Base-by-base conservation (phyloP, 352 stramenopile genomes). In the Globisporangium alternatum region DNA sequence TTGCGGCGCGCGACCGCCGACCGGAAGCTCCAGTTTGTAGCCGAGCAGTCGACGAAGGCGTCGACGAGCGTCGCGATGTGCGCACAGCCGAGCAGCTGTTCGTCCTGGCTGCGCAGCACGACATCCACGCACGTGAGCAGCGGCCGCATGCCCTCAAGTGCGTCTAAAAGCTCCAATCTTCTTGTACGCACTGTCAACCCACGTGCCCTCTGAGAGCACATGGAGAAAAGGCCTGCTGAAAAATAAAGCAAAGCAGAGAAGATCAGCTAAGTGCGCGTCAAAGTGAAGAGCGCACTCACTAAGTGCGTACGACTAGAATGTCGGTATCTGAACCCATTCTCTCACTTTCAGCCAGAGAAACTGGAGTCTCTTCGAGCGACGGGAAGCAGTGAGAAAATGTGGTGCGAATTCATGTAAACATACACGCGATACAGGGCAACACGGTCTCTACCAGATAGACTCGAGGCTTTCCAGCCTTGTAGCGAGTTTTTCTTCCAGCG, bases 51-150 rank as follows among this genome's bases (percentile, higher is more conserved):
- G 25, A 60, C 52, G 30, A 54, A 66, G 9, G 33, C 25, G 41
- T 66, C 60, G n/a, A 66, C 58, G 17, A 66, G 48, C 47, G 19
- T 7, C 8, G 49, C 49, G 22, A 66, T 33, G 33, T 66, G 48
- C 21, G 5, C 15, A 6, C 33, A 52, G n/a, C 60, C 60, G 22
- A 66, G 47, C 15, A 65, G 25, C 49, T 57, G 31, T 5, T 53
- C 60, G 15, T 44, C 21, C 25, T 25, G 39, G 48, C 2, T 41
- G 33, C 48, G 60, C 60, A 66, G 37, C 49, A 66, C 60, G 5
- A 66, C 52, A 1, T 48, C 19, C 48, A 66, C 58, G 21, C 44
- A 22, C 22, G 15, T 56, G 21, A 56, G 58, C n/a, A 63, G 44
- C 30, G 33, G 30, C 45, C 33, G 17, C 22, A 22, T 6, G 17